Conservation (phyloP, 306 rosid genomes). For the Prunus mongolica region DNA sequence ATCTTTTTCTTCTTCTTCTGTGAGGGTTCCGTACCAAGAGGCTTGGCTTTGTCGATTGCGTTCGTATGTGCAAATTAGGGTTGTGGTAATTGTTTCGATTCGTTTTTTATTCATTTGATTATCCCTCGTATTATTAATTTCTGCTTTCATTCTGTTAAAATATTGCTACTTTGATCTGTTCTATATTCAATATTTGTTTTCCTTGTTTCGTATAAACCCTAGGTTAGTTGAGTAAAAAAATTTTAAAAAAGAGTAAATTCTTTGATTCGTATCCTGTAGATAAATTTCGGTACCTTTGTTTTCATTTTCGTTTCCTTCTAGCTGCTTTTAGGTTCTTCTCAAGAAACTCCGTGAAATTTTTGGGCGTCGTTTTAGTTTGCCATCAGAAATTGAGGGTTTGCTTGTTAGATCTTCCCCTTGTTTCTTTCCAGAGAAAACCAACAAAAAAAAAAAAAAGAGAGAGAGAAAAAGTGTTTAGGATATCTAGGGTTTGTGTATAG, state of each 20-base stretch:
- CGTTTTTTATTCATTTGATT: background rate
- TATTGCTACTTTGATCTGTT: constrained; percentile 18
- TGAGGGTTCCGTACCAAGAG: constrained; percentile 39
- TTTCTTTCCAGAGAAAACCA: background rate
- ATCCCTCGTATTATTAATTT: background rate
- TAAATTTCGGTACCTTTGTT: constrained; percentile 23
- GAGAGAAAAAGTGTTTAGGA: background rate
- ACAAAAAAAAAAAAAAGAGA: background rate
- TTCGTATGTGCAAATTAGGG: constrained; percentile 39
- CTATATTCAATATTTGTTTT: background rate
- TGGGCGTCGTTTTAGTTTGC: constrained; percentile 98
- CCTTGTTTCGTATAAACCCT: constrained; percentile 7
- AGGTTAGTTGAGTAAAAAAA: constrained; percentile 22
- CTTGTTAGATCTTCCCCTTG: constrained; percentile 49
- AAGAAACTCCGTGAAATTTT: constrained; percentile 82
- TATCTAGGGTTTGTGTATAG: constrained; percentile 14
- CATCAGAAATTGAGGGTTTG: constrained; percentile 88
- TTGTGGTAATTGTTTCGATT: constrained; percentile 29
- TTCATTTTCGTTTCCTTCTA: constrained; percentile 16
- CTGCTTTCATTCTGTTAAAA: background rate
- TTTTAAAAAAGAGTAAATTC: constrained; percentile 19
- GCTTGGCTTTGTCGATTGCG: constrained; percentile 27
- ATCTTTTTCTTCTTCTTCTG: background rate
- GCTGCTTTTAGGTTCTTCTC: constrained; percentile 37
- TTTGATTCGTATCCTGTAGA: constrained; percentile 34